These are phyloP conservation scores for Dryadomyces quercus-mongolicae DNA, from an alignment of 2,329 filamentous ascomycete genomes.

Conservation along the genomic window DNA sequence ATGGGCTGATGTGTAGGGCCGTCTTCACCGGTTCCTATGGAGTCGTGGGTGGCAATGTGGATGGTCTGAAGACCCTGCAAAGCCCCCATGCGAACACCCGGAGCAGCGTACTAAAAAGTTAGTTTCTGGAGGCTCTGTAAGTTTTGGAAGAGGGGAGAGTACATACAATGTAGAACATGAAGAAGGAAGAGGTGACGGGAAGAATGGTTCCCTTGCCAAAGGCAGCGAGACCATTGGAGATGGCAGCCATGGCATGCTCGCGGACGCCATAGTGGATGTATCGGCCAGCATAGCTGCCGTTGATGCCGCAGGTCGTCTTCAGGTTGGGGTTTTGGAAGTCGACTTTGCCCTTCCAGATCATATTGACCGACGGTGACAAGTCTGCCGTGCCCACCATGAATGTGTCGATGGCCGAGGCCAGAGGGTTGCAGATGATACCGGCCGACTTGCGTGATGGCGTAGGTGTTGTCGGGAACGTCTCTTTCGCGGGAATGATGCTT, in stretches of 20 bases:
- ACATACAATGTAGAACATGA: slow-evolving; percentile 37
- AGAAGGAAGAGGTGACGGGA: slow-evolving; percentile 41
- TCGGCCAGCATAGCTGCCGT: slow-evolving; percentile 29
- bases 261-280: slow-evolving; percentile 50
- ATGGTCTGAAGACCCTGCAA: slow-evolving; percentile 42
- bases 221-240: slow-evolving; percentile 47
- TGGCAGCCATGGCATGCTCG: slow-evolving; percentile 48
- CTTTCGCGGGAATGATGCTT: slow-evolving; percentile 30
- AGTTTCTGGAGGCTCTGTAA: background rate
- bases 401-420: slow-evolving; percentile 26
- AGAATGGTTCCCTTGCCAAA: slow-evolving; percentile 36
- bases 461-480: slow-evolving; percentile 30
- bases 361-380: slow-evolving; percentile 33
- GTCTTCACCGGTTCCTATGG: slow-evolving; percentile 46
- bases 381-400: slow-evolving; percentile 37
- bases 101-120: slow-evolving; percentile 3
- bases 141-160: background rate
- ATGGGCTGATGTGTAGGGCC: slow-evolving; percentile 53
- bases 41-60: slow-evolving; percentile 50
- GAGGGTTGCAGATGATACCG: slow-evolving; percentile 34
- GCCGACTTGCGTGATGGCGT: slow-evolving; percentile 36
- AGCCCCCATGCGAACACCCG: slow-evolving; percentile 35
- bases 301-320: slow-evolving; percentile 7
- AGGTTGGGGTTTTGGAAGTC: slow-evolving; percentile 32
- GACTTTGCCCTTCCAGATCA: slow-evolving; percentile 35